A percentile compares a stretch with the other conserved stretches of the same genome.
phyloP scores from a whole-genome alignment of 176 grass and related monocot species.

The Musa acuminata region DNA sequence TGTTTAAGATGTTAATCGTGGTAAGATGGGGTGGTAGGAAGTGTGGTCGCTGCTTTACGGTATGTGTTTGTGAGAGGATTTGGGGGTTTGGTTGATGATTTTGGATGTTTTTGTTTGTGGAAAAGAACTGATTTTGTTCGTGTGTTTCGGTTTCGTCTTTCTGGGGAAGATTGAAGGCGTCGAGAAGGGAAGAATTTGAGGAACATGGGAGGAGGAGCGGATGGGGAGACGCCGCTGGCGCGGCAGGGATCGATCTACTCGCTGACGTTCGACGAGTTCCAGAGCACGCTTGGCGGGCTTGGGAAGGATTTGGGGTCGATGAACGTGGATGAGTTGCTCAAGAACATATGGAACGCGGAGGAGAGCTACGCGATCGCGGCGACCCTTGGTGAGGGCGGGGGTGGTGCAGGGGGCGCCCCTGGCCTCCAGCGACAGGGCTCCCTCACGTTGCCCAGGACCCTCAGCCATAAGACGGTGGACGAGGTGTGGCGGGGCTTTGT shows the following conservation, averaged over 20 bases:
- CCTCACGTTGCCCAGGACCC: conserved; percentile 57
- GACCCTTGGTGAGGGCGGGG: neutral
- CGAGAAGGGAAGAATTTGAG: neutral
- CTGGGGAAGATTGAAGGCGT: neutral
- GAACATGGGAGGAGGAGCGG: neutral
- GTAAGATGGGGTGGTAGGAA: neutral
- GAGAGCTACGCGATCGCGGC: conserved; percentile 60
- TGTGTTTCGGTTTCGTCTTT: neutral
- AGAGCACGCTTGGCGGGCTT: conserved; percentile 46
- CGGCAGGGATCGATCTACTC: conserved; percentile 63
- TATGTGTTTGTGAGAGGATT: neutral
- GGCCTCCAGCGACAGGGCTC: conserved; percentile 71
- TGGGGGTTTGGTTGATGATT: neutral
- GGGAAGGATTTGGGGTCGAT: conserved; percentile 83
- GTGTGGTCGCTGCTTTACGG: neutral
- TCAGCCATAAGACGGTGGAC: conserved; percentile 94
- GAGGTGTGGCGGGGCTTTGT: conserved; percentile 71
- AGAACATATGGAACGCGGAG: conserved; percentile 93
- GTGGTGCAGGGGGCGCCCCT: neutral
- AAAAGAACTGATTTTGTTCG: neutral
- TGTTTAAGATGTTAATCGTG: too few species aligned
- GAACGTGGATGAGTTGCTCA: conserved; percentile 95
- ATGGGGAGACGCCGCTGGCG: conserved; percentile 19
- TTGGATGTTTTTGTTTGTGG: neutral
- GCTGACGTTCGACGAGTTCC: conserved; percentile 79